phyloP scores from a whole-genome alignment of 139 green algal species.

The Chlorella vulgaris region DNA sequence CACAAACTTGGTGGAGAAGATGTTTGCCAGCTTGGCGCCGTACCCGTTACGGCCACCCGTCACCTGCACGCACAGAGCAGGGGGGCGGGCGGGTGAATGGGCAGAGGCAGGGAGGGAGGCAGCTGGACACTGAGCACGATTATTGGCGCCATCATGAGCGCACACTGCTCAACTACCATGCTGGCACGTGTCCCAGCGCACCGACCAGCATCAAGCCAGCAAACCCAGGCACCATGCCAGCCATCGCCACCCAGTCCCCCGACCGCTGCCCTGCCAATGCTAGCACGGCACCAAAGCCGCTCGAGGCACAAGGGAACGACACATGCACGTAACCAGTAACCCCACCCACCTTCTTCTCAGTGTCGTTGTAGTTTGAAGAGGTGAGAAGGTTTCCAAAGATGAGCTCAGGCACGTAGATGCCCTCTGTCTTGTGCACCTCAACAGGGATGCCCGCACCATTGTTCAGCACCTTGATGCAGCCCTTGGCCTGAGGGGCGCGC shows the following conservation, averaged over 20 bases:
- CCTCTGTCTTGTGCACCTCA: conserved; percentile 95
- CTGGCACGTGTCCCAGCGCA: no score
- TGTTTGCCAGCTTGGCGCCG: conserved; percentile 99
- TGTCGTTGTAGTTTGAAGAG: conserved; percentile 98
- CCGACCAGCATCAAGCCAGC: no score
- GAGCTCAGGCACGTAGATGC: conserved; percentile 96
- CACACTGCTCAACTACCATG: no score
- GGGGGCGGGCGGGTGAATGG: not conserved
- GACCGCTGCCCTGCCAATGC: no score
- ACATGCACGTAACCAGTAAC: no score
- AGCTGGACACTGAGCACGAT: not conserved
- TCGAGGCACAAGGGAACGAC: no score
- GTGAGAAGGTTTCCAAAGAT: conserved; percentile 99
- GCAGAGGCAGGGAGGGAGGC: not conserved
- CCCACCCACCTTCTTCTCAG: conserved; percentile 93
- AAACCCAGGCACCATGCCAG: no score
- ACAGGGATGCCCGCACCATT: conserved; percentile 96
- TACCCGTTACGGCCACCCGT: conserved; percentile 99
- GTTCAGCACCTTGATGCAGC: conserved; percentile 92
- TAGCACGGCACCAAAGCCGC: no score
- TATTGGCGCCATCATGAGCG: no score
- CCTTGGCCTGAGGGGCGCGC: conserved; percentile 58
- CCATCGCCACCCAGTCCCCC: no score
- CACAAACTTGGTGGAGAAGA: conserved; percentile 97
- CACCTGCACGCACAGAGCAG: conserved; percentile 60